Evolutionary conservation across 2,329 filamentous ascomycete genomes (phyloP).

Genomic region (Verticillium isaacii): DNA sequence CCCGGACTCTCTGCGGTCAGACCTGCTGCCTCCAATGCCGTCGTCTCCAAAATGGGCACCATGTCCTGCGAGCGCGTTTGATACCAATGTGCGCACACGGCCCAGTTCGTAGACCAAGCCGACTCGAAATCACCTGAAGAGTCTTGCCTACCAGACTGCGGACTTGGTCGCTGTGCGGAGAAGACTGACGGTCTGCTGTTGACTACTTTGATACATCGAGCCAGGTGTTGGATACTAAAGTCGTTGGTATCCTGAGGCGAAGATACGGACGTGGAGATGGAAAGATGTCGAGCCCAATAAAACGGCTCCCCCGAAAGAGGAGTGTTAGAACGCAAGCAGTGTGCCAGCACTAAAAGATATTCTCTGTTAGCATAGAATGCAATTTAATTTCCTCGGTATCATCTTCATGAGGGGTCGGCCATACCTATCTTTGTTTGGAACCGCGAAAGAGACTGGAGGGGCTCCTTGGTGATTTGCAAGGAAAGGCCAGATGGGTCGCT

Average conservation of each 20-base stretch:
- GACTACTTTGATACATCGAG: background rate
- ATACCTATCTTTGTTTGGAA: background rate
- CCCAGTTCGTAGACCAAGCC: background rate
- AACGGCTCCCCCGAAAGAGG: background rate
- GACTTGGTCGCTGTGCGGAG: background rate
- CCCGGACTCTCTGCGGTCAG: background rate
- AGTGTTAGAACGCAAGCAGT: background rate
- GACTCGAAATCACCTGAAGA: background rate
- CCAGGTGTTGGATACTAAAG: background rate
- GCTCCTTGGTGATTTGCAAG: background rate
- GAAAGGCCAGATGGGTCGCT: background rate
- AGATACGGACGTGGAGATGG: background rate
- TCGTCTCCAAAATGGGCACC: background rate
- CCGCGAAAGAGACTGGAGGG: background rate
- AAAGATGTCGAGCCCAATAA: background rate
- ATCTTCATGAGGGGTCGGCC: background rate
- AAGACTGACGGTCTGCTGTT: background rate
- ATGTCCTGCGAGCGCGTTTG: background rate
- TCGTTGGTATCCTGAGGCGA: background rate
- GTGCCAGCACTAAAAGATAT: background rate
- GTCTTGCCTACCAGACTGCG: background rate
- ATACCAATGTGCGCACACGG: background rate
- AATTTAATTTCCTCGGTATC: background rate
- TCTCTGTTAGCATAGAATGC: background rate
- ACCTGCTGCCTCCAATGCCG: background rate